A percentile compares a stretch with the other conserved stretches of the same genome.
These are phyloP conservation scores for Phytophthora boehmeriae DNA, from an alignment of 352 stramenopile genomes.

Conservation along the genomic window DNA sequence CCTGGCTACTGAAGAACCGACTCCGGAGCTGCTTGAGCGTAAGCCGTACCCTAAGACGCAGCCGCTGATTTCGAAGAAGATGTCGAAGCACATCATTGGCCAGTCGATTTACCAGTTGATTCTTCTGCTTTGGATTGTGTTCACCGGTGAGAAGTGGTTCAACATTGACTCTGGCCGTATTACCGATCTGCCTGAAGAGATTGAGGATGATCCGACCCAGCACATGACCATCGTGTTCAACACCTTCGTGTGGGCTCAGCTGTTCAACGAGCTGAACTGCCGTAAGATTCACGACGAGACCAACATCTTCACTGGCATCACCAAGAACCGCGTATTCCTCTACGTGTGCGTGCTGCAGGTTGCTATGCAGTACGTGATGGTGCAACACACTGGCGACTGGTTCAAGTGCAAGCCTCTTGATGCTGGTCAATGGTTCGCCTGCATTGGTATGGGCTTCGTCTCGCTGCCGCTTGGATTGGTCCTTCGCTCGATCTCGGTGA, in stretches of 20 bases:
- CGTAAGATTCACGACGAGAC: constrained; percentile 92
- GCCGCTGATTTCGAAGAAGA: constrained; percentile 91
- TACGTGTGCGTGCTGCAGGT: constrained; percentile 90
- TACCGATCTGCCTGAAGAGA: constrained; percentile 52
- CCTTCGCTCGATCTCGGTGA: constrained; percentile 58
- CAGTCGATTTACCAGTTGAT: constrained; percentile 91
- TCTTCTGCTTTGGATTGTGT: constrained; percentile 85
- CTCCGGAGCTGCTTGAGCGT: constrained; percentile 80
- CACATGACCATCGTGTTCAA: constrained; percentile 98
- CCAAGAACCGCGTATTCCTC: constrained; percentile 92
- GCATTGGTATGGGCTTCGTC: constrained; percentile 55
- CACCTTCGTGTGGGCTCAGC: constrained; percentile 95
- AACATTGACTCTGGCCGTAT: constrained; percentile 36
- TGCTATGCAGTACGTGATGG: constrained; percentile 92
- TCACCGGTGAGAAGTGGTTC: constrained; percentile 60
- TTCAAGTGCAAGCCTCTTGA: constrained; percentile 58
- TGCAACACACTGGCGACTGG: constrained; percentile 88
- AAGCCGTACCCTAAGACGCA: constrained; percentile 90
- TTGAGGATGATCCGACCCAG: constrained; percentile 58
- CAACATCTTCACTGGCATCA: constrained; percentile 94
- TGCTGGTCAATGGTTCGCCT: constrained; percentile 53
- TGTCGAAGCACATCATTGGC: constrained; percentile 94
- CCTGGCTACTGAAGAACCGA: constrained; percentile 93
- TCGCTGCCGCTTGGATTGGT: constrained; percentile 54
- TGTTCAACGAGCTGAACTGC: constrained; percentile 83